Evolutionary conservation across 164 flowering plant genomes (phyloP).

Genomic region (Hamamelis virginiana): DNA sequence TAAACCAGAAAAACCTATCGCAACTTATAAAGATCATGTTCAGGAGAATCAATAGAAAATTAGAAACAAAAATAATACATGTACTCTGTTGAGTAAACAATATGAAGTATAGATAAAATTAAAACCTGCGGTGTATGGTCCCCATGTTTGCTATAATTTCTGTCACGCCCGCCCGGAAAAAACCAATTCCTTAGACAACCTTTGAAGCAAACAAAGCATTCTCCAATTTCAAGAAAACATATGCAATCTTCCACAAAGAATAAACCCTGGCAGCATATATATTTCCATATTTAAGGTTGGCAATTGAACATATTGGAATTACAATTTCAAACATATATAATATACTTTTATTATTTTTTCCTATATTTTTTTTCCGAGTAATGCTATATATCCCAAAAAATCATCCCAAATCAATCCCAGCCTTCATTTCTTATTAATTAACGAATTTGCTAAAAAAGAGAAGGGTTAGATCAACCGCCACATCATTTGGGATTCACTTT

Average conservation of each 20-base stretch:
- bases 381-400: too few relatives aligned
- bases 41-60: background rate
- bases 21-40: background rate
- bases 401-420: too few relatives aligned
- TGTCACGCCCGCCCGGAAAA: constrained; percentile 11
- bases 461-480: too few relatives aligned
- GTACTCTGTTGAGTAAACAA: background rate
- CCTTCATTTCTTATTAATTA: too few relatives aligned
- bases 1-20: background rate
- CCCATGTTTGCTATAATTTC: constrained; percentile 39
- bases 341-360: background rate
- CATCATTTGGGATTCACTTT: too few relatives aligned
- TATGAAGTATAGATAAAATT: background rate
- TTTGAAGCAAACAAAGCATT: constrained; percentile 13
- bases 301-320: background rate
- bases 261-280: background rate
- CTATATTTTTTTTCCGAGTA: background rate
- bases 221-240: background rate
- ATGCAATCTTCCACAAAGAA: background rate
- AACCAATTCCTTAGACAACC: constrained; percentile 16
- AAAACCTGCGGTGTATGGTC: constrained; percentile 56
- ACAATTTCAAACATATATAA: background rate
- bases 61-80: background rate
- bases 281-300: background rate
- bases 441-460: too few relatives aligned